These are phyloP conservation scores for Candida glucosophila DNA, from an alignment of 1,139 yeast genomes.

Conservation along the genomic window DNA sequence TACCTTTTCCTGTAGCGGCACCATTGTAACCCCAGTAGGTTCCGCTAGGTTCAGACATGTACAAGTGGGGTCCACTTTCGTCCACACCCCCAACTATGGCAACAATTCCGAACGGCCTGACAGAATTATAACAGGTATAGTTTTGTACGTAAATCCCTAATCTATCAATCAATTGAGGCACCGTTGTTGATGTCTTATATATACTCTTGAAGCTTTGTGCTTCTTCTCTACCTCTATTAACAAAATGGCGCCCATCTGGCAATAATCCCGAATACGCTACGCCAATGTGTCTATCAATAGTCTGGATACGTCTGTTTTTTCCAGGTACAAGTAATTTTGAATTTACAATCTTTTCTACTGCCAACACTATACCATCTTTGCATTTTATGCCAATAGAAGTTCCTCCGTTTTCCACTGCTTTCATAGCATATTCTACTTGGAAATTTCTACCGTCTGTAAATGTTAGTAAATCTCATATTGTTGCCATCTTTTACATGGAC, in stretches of 20 bases:
- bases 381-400: slow-evolving; percentile 91
- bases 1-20: slow-evolving; percentile 96
- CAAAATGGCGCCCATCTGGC: slow-evolving; percentile 96
- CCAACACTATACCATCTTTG: slow-evolving; percentile 88
- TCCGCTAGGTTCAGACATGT: slow-evolving; percentile 97
- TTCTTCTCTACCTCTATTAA: slow-evolving; percentile 87
- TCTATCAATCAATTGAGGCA: slow-evolving; percentile 79
- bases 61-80: slow-evolving; percentile 79
- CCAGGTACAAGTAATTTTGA: slow-evolving; percentile 87
- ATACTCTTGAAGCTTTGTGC: slow-evolving; percentile 70
- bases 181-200: slow-evolving; percentile 70
- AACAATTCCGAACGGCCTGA: slow-evolving; percentile 92
- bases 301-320: slow-evolving; percentile 81
- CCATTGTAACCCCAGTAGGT: slow-evolving; percentile 95
- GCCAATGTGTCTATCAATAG: slow-evolving; percentile 89
- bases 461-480: slow-evolving; percentile 13
- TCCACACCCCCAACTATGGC: slow-evolving; percentile 93
- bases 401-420: slow-evolving; percentile 96
- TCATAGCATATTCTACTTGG: slow-evolving; percentile 96
- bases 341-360: slow-evolving; percentile 86
- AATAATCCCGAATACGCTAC: slow-evolving; percentile 89
- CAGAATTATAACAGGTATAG: slow-evolving; percentile 91
- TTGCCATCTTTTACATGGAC: too few relatives aligned
- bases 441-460: slow-evolving; percentile 90
- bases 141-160: slow-evolving; percentile 92